A percentile compares a stretch with the other conserved stretches of the same genome.
Conservation (phyloP, 2,329 filamentous ascomycete genomes). For the Hypomyces rosellus region DNA sequence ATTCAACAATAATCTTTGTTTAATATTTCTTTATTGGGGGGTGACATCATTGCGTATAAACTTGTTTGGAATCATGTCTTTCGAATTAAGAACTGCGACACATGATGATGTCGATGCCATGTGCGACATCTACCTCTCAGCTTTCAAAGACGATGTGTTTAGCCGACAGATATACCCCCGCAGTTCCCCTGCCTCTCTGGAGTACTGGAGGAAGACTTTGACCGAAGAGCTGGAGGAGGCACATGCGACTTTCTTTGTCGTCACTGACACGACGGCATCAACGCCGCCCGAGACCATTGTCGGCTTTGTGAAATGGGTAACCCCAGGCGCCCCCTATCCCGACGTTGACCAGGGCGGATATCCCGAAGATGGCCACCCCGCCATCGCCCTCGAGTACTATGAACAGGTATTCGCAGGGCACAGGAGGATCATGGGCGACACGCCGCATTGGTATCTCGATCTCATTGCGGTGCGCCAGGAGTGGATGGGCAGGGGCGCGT, state of each 20-base stretch:
- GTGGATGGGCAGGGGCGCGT: constrained; percentile 1
- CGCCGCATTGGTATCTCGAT: constrained; percentile 1
- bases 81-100: constrained; percentile 32
- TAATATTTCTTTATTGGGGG: no score
- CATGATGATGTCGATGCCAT: constrained; percentile 35
- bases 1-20: neutral
- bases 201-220: constrained; percentile 31
- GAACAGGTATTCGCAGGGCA: neutral
- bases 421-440: neutral
- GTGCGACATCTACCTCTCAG: constrained; percentile 37
- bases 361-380: constrained; percentile 33
- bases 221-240: constrained; percentile 35
- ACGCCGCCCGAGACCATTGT: constrained; percentile 22
- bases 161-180: constrained; percentile 32
- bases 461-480: neutral
- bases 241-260: constrained; percentile 32
- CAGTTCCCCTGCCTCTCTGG: constrained; percentile 16
- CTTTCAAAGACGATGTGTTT: constrained; percentile 36
- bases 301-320: constrained; percentile 44
- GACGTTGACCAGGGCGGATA: constrained; percentile 26
- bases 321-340: constrained; percentile 20
- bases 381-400: neutral
- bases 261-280: constrained; percentile 25
- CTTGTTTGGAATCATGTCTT: constrained; percentile 14
- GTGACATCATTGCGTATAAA: no score